These are phyloP conservation scores for Candida tunisiensis DNA, from an alignment of 1,139 yeast species.

Conservation along the genomic window DNA sequence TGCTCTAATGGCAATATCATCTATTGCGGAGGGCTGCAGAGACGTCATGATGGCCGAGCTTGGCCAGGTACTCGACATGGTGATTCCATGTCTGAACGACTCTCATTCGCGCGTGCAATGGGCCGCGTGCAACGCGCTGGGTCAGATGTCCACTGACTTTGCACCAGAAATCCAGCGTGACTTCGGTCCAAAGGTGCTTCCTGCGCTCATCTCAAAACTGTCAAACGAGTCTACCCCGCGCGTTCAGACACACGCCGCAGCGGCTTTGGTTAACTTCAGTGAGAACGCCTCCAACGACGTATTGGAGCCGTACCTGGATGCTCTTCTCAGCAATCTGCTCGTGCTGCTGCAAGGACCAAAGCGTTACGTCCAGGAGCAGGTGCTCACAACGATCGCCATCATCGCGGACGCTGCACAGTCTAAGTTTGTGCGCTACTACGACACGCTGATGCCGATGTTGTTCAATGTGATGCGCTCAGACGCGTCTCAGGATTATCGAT, in stretches of 20 bases:
- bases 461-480: constrained; percentile 66
- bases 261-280: constrained; percentile 88
- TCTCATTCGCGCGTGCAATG: constrained; percentile 89
- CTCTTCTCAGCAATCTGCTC: constrained; percentile 53
- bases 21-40: constrained; percentile 95
- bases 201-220: constrained; percentile 73
- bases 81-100: constrained; percentile 68
- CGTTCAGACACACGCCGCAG: constrained; percentile 97
- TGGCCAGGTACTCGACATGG: constrained; percentile 65
- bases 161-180: constrained; percentile 77
- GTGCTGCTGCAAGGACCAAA: constrained; percentile 71
- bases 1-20: constrained; percentile 88
- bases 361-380: constrained; percentile 93
- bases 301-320: constrained; percentile 81
- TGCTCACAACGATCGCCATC: constrained; percentile 87
- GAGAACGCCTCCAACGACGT: constrained; percentile 82
- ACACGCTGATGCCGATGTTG: constrained; percentile 83
- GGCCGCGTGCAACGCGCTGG: constrained; percentile 92
- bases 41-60: constrained; percentile 76
- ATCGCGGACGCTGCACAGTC: constrained; percentile 97
- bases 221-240: constrained; percentile 60
- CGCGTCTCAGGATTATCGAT: constrained; percentile 62
- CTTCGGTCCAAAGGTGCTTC: constrained; percentile 63
- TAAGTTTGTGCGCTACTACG: constrained; percentile 81
- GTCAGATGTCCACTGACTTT: constrained; percentile 97